Conservation (phyloP, 2,329 filamentous ascomycete genomes). For the Cladosporium velox region DNA sequence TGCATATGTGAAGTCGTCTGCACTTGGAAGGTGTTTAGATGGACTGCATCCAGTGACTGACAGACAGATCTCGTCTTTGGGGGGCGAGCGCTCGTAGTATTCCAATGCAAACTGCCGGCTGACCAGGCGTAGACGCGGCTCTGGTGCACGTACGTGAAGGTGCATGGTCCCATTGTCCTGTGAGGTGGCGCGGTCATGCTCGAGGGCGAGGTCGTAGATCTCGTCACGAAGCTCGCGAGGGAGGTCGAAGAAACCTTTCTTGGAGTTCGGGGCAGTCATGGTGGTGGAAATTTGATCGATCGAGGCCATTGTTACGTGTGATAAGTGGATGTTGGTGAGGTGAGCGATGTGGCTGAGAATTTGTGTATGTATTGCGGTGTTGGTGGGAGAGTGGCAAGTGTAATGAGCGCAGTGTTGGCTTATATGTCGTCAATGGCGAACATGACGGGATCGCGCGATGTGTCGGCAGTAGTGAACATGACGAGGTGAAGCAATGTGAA, state of each 20-base stretch:
- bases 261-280: not conserved
- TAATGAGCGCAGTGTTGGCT: not conserved
- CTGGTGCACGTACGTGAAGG: not conserved
- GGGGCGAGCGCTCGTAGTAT: not conserved
- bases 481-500: not conserved
- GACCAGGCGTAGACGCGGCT: not conserved
- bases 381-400: not conserved
- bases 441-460: not conserved
- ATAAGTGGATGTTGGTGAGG: not conserved
- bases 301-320: not conserved
- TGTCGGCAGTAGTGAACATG: not conserved
- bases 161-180: not conserved
- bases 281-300: not conserved
- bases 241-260: conserved; percentile 14
- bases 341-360: not conserved
- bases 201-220: conserved; percentile 18
- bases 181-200: not conserved
- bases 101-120: not conserved
- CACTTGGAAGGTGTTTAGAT: not conserved
- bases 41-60: not conserved
- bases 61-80: not conserved
- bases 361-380: not conserved
- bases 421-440: not conserved
- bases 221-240: conserved; percentile 23
- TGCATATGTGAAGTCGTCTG: not conserved